Percentiles rank a stretch among this genome's conserved stretches.
Evolutionary conservation across 306 rosid genomes (phyloP).

Genomic region (Rubus idaeus): DNA sequence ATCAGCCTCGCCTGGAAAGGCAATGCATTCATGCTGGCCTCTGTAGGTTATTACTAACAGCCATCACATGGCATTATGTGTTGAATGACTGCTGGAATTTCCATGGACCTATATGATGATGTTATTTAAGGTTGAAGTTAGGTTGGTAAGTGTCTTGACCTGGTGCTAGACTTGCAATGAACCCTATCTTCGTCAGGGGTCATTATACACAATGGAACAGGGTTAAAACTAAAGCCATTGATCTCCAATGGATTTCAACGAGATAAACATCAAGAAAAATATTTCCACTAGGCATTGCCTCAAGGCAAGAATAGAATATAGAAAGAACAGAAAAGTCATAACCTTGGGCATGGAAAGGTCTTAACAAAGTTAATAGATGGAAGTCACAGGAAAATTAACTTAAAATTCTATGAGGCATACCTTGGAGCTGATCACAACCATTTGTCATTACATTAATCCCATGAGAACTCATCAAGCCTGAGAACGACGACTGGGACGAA

Average conservation of each 20-base stretch:
- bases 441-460: constrained; percentile 39
- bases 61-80: not conserved
- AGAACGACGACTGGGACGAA: constrained; percentile 53
- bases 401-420: constrained; percentile 32
- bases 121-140: not conserved
- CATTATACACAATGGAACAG: not conserved
- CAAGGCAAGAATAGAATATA: not conserved
- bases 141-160: constrained; percentile 1
- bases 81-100: not conserved
- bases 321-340: not conserved
- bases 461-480: constrained; percentile 37
- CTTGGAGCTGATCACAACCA: constrained; percentile 53
- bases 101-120: not conserved
- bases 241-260: constrained; percentile 6
- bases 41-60: not conserved
- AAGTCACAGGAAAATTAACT: not conserved
- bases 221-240: not conserved
- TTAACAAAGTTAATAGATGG: not conserved
- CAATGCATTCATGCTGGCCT: not conserved
- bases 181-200: not conserved
- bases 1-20: not conserved
- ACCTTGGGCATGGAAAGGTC: not conserved
- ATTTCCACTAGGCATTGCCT: not conserved
- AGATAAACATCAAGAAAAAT: not conserved
- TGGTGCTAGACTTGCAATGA: not conserved